Evolutionary conservation across 1,284 basidiomycete species (phyloP).

Genomic region (Microbotryum violaceum): DNA sequence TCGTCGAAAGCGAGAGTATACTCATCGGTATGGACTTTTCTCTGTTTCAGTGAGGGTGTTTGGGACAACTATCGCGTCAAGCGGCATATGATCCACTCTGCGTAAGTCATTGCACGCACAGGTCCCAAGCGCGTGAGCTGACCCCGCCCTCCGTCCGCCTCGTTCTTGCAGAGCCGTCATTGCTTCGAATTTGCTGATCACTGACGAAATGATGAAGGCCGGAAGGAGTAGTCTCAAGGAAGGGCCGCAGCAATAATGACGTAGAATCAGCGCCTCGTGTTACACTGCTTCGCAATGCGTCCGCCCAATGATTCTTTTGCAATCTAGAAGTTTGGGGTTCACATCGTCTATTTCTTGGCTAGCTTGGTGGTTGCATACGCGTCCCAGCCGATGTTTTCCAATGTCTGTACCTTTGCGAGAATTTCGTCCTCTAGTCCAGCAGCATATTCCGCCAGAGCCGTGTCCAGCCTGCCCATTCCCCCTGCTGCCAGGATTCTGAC

Average conservation of each 20-base stretch:
- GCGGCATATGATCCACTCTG: constrained; percentile 95
- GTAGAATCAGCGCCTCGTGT: too few relatives aligned
- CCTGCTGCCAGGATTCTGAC: constrained; percentile 70
- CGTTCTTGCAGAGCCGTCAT: constrained; percentile 72
- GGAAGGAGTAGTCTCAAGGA: not conserved
- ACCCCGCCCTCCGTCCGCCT: constrained; percentile 9
- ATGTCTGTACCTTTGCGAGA: constrained; percentile 66
- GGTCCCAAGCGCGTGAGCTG: not conserved
- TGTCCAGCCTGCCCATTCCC: constrained; percentile 59
- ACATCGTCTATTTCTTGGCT: constrained; percentile 12
- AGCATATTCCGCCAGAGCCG: constrained; percentile 69
- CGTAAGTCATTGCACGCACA: constrained; percentile 46
- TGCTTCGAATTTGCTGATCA: constrained; percentile 75
- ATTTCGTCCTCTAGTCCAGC: constrained; percentile 72
- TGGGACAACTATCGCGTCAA: constrained; percentile 99
- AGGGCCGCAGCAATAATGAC: too few relatives aligned
- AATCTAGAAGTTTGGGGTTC: too few relatives aligned
- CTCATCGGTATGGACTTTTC: not conserved
- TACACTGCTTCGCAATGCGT: too few relatives aligned
- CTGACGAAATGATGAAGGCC: constrained; percentile 34
- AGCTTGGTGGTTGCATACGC: constrained; percentile 48
- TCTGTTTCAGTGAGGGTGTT: constrained; percentile 58
- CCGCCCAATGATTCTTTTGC: too few relatives aligned
- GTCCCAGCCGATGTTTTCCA: constrained; percentile 80
- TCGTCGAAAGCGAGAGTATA: not conserved